Base-by-base conservation (phyloP, 2,329 filamentous ascomycete genomes). In the Pseudopithomyces chartarum region DNA sequence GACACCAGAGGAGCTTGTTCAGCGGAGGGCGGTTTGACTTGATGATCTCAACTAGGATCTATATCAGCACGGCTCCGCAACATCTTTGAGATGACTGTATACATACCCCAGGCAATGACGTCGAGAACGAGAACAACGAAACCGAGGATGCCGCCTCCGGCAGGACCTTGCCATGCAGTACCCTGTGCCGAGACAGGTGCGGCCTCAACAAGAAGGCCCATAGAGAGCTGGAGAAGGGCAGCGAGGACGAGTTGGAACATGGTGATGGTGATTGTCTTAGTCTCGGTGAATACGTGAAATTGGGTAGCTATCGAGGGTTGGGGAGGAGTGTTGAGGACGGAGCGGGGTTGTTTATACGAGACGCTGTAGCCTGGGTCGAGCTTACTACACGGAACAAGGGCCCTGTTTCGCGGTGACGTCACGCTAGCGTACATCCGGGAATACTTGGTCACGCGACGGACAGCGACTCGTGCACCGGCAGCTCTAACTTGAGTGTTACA, bases 41-140 rank as follows among this genome's bases (percentile, higher is more conserved):
- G 55, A 88, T 76, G 61, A 88, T 82, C 75, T 88, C 86, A 64
- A 88, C 86, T 88, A 61, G 19, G 60, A 5, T 42, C 34, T 22
- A 45, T 36, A 59, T 71, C 54, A 72, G 64, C 61, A 19, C 13
- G 12, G 6, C 29, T 22, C 12, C 19, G 3, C 26, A 13, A 40
- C 11, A 34, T 8, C 15, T 44, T 20, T 15, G n/a, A 11, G 17
- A 1, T 22, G 17, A 12, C n/a, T n/a, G 11, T 10, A 19, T 3
- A 11, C 85, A 26, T 79, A 88, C 86, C 81, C 70, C 83, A 87
- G 38, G 86, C 84, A 33, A 88, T 81, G 38, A 89, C 82, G 61
- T 89, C 86, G 7, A 89, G 76, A 13, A 88, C 74, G 23, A 89
- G 71, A 3, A 88, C 78, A 53, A 88, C 82, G 64, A 88, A 84